phyloP scores from a whole-genome alignment of 2,329 filamentous ascomycete species.

The Clathrospora elynae region DNA sequence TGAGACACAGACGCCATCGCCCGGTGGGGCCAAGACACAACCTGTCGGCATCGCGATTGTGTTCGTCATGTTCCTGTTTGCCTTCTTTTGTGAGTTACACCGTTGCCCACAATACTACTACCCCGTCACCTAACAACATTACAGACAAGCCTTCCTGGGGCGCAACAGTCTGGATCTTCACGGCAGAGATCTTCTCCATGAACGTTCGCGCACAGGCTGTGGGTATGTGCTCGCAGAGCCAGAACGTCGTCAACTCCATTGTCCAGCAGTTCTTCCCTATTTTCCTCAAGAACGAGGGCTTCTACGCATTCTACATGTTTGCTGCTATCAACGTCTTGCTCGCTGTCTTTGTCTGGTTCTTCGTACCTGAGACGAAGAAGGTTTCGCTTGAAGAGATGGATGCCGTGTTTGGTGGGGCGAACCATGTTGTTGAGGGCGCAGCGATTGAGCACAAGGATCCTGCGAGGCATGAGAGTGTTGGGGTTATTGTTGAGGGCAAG shows the following conservation, averaged over 20 bases:
- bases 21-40: slow-evolving; percentile 60
- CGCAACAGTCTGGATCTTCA: slow-evolving; percentile 74
- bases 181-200: slow-evolving; percentile 71
- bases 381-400: slow-evolving; percentile 63
- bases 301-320: slow-evolving; percentile 63
- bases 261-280: slow-evolving; percentile 74
- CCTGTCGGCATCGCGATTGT: slow-evolving; percentile 71
- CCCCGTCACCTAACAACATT: slow-evolving; percentile 13
- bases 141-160: slow-evolving; percentile 71
- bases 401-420: slow-evolving; percentile 60
- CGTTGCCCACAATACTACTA: slow-evolving; percentile 3
- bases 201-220: slow-evolving; percentile 74
- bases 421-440: slow-evolving; percentile 61
- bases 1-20: slow-evolving; percentile 62
- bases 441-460: slow-evolving; percentile 53
- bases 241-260: slow-evolving; percentile 68
- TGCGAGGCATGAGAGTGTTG: slow-evolving; percentile 30
- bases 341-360: slow-evolving; percentile 51
- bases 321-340: slow-evolving; percentile 54
- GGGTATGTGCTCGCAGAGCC: slow-evolving; percentile 65
- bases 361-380: slow-evolving; percentile 52
- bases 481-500: slow-evolving; percentile 29
- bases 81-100: slow-evolving; percentile 60
- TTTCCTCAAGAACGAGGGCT: slow-evolving; percentile 65
- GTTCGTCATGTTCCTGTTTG: slow-evolving; percentile 69